A percentile compares a stretch with the other conserved stretches of the same genome.
These are phyloP conservation scores for Penicillium corylophilum DNA, from an alignment of 2,329 filamentous ascomycete species.

Conservation along the genomic window DNA sequence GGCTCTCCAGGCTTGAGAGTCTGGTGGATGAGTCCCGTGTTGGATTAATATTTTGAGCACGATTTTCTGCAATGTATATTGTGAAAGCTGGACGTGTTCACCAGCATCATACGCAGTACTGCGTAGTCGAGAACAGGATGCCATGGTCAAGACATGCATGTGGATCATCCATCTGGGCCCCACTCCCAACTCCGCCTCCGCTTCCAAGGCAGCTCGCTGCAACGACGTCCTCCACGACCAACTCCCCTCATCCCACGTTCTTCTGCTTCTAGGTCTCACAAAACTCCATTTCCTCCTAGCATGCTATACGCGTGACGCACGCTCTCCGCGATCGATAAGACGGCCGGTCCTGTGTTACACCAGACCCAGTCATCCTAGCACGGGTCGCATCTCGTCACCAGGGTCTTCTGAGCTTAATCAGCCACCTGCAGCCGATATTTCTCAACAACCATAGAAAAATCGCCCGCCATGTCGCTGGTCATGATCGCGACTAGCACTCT, in stretches of 20 bases:
- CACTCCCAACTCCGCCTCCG: not conserved
- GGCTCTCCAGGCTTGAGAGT: not conserved
- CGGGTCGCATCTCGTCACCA: conserved; percentile 12
- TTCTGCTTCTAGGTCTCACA: not conserved
- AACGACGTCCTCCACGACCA: not conserved
- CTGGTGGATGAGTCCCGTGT: not conserved
- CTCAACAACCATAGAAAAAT: conserved; percentile 7
- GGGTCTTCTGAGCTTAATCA: conserved; percentile 11
- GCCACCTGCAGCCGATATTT: conserved; percentile 2
- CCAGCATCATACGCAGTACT: too few relatives aligned
- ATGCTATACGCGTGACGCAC: not conserved
- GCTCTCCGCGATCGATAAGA: conserved; percentile 6
- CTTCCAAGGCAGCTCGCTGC: not conserved
- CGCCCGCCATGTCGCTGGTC: conserved; percentile 13
- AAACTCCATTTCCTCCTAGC: not conserved
- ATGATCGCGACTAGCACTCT: conserved; percentile 14
- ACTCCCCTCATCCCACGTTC: not conserved
- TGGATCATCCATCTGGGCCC: too few relatives aligned
- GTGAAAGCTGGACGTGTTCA: too few relatives aligned
- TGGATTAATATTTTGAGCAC: too few relatives aligned
- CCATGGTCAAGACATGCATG: too few relatives aligned
- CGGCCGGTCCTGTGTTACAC: conserved; percentile 10
- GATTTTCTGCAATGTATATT: too few relatives aligned
- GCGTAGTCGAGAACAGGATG: too few relatives aligned
- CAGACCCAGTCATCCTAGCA: not conserved